Evolutionary conservation across 2,329 filamentous ascomycete species (phyloP), one percentile per base, ranked within the genome.

Genomic region (Aureobasidium sp.): DNA sequence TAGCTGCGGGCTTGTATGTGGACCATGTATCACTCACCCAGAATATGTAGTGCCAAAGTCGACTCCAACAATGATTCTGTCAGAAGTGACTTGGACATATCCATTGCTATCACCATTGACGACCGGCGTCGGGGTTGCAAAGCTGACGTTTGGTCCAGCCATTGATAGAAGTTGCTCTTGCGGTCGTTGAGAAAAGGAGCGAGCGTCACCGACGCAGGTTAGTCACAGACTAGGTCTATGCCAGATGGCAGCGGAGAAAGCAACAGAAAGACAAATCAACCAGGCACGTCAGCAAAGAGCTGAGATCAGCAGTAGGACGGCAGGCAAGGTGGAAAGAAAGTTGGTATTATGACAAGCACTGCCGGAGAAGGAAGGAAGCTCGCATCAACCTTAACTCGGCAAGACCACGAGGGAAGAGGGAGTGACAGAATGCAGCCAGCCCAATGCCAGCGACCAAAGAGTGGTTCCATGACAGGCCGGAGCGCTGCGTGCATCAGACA

Each of bases 31-130:
- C 13, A 39, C 55, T 44, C 48, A 63, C 63, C 57, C 63, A 10
- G 63, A 90, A 70, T 90, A 92, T 3, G 89, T 92, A 25, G 89
- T 92, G 16, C 89, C 89, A 76, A 92, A 92, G 72, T 92, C 89
- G 8, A 91, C 85, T 9, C 89, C 89, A 36, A 92, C 88, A 67
- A 91, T 54, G 3, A 64, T 47, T 50, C 45, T 59, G 15, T 62
- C 61, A 7, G 59, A 44, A 4, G 54, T 39, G 29, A 61, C 59
- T 34, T 48, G 39, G 15, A 29, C 3, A 21, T 50, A n/a, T 16
- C 47, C 36, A 29, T 60, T 41, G 45, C 13, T 42, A 44, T 42
- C 30, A 47, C 42, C 54, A 44, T 59, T 59, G 54, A 37, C 54
- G 32, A 29, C 25, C 30, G 32, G 41, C 54, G 32, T 25, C 54